Evolutionary conservation across 148 eudicot species (phyloP).

Genomic region (Pouteria glomerata): DNA sequence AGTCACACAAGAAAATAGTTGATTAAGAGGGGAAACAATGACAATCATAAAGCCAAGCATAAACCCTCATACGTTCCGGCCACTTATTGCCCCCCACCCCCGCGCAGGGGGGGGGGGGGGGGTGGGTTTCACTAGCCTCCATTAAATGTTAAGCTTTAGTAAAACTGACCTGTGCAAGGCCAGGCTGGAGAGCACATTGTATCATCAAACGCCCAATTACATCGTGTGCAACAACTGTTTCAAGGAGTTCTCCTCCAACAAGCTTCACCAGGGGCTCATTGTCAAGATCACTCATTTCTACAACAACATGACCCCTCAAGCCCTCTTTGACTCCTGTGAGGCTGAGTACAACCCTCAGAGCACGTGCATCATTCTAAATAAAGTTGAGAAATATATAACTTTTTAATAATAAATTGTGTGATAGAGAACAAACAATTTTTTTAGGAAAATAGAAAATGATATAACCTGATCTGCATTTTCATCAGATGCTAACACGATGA

Average conservation of each 20-base stretch:
- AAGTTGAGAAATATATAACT: neutral
- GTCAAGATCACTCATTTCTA: conserved; percentile 94
- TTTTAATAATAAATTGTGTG: neutral
- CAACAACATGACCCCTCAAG: conserved; percentile 91
- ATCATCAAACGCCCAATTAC: conserved; percentile 97
- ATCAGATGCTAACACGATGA: conserved; percentile 87
- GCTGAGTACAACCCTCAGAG: conserved; percentile 89
- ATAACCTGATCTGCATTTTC: conserved; percentile 94
- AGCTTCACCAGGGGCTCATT: conserved; percentile 95
- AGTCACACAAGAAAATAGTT: too few relatives aligned
- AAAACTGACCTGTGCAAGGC: conserved; percentile 88
- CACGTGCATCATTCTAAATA: conserved; percentile 89
- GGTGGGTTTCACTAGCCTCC: too few relatives aligned
- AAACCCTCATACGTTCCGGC: too few relatives aligned
- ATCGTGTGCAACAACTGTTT: conserved; percentile 96
- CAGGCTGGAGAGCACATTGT: conserved; percentile 98
- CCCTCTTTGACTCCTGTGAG: conserved; percentile 91
- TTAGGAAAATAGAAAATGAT: conserved; percentile 2
- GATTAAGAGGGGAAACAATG: too few relatives aligned
- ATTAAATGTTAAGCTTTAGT: too few relatives aligned
- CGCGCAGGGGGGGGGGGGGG: too few relatives aligned
- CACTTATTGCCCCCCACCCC: too few relatives aligned
- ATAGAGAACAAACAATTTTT: conserved; percentile 11
- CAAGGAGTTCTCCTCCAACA: conserved; percentile 86
- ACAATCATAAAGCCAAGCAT: too few relatives aligned